Evolutionary conservation across 1,284 basidiomycete species (phyloP).

Genomic region (Cryptococcus hybrid): DNA sequence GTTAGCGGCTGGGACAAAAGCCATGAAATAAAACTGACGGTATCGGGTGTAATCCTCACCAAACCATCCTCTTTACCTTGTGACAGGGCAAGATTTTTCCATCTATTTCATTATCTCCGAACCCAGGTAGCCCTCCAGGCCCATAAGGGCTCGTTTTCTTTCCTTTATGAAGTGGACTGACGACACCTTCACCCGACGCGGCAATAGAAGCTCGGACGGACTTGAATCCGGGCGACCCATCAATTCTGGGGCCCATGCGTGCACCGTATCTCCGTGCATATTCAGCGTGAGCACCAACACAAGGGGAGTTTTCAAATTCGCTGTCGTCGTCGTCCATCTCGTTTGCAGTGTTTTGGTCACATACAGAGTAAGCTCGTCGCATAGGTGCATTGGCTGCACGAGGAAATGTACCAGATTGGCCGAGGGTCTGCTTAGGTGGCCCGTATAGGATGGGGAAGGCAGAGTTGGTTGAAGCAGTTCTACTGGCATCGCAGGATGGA

Average conservation of each 20-base stretch:
- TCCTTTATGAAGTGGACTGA: slow-evolving; percentile 15
- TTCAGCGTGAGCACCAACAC: slow-evolving; percentile 35
- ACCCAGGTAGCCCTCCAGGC: slow-evolving; percentile 63
- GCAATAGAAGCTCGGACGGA: slow-evolving; percentile 21
- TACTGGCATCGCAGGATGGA: slow-evolving; percentile 6
- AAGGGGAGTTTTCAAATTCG: slow-evolving; percentile 40
- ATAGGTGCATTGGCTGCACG: slow-evolving; percentile 31
- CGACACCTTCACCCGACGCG: slow-evolving; percentile 12
- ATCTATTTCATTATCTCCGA: slow-evolving; percentile 86
- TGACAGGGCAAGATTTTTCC: slow-evolving; percentile 95
- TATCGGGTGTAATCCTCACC: slow-evolving; percentile 80
- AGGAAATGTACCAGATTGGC: slow-evolving; percentile 23
- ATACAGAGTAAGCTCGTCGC: slow-evolving; percentile 48
- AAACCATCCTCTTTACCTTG: slow-evolving; percentile 89
- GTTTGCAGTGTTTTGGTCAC: slow-evolving; percentile 32
- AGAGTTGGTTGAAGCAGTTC: slow-evolving; percentile 30
- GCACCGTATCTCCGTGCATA: slow-evolving; percentile 31
- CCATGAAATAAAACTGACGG: slow-evolving; percentile 56
- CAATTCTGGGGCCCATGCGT: slow-evolving; percentile 24
- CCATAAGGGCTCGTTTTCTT: slow-evolving; percentile 28
- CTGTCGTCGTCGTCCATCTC: slow-evolving; percentile 40
- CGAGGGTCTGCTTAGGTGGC: slow-evolving; percentile 15
- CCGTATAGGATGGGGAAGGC: slow-evolving; percentile 43
- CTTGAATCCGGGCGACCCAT: slow-evolving; percentile 41
- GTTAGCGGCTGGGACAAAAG: background rate